Conservation (phyloP, 1,284 basidiomycete species). For the Ustilago loliicola region DNA sequence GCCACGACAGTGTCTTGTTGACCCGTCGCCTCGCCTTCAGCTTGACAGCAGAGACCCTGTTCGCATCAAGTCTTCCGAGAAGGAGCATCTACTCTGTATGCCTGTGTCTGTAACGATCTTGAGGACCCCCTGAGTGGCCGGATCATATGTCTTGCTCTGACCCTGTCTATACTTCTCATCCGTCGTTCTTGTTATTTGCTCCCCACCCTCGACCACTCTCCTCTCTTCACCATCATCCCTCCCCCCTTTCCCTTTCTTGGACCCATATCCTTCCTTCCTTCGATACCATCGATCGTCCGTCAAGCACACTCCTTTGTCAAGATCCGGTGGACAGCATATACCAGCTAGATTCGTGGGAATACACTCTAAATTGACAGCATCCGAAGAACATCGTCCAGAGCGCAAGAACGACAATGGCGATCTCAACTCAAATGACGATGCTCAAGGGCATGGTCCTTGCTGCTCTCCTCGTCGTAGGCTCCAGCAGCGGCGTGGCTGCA, state of each 20-base stretch:
- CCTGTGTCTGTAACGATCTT: background rate
- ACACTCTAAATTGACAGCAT: background rate
- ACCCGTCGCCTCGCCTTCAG: background rate
- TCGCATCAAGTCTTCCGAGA: background rate
- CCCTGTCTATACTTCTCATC: background rate
- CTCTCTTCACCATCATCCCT: background rate
- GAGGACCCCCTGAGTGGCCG: background rate
- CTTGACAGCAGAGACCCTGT: conserved; percentile 1
- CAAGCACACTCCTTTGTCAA: conserved; percentile 17
- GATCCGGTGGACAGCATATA: background rate
- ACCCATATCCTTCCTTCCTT: background rate
- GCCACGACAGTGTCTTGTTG: background rate
- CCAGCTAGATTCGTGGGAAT: background rate
- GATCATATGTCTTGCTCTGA: background rate
- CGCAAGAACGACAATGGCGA: conserved; percentile 4
- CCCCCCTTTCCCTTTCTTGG: background rate
- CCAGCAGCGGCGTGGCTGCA: conserved; percentile 14
- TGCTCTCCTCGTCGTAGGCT: conserved; percentile 24
- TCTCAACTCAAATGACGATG: conserved; percentile 15
- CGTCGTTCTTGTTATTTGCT: background rate
- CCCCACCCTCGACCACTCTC: background rate
- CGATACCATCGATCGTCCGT: background rate
- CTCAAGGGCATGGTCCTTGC: conserved; percentile 33
- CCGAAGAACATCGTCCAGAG: background rate
- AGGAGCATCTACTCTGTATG: background rate